Evolutionary conservation across 2,329 filamentous ascomycete species (phyloP), one percentile per base, ranked within the genome.

Genomic region (Sphaerulina musiva): DNA sequence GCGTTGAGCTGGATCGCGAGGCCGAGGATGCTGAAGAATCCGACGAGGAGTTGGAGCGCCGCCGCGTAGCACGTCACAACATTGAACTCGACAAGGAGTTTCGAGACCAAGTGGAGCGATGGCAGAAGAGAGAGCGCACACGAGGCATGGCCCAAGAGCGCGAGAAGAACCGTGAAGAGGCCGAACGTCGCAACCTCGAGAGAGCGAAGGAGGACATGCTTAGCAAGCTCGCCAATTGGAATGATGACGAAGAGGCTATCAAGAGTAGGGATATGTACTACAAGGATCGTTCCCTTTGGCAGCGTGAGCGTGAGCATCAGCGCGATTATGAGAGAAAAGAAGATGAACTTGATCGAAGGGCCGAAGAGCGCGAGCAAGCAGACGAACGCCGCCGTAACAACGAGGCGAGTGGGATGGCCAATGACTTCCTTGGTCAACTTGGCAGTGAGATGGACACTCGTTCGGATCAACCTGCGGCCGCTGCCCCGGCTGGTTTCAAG

Each of bases 211-310:
- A 85, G 31, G 81, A 83, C 46, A 84, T 86, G 72, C 81, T 86
- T 6, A 83, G 87, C 63, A 81, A 86, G 53, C 78, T 95, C 10
- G 78, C 79, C 44, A 82, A 85, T n/a, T 97, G 90, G 82, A 86
- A 97, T 63, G 93, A 98, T 64, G 90, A 95, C 62, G 75, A 80
- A n/a, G 91, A 97, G 72, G 80, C 82, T 14, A 80, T 85, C 23
- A 90, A 89, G 70, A 74, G 87, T 29, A 95, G 95, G 74, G 83
- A 90, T 57, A 80, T 87, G 39, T 98, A 96, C 75, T 97, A 96
- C 72, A 79, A 84, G 46, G 92, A 98, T 64, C 87, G 86, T 47
- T 86, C 85, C 40, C 80, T 83, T 20, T 98, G 92, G 90, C 83
- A 86, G 54, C 83, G 90, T 14, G 92, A 90, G 67, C 86, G 93